These are phyloP conservation scores for Boletellus emodensis DNA, from an alignment of 768 basidiomycete genomes.

Conservation along the genomic window DNA sequence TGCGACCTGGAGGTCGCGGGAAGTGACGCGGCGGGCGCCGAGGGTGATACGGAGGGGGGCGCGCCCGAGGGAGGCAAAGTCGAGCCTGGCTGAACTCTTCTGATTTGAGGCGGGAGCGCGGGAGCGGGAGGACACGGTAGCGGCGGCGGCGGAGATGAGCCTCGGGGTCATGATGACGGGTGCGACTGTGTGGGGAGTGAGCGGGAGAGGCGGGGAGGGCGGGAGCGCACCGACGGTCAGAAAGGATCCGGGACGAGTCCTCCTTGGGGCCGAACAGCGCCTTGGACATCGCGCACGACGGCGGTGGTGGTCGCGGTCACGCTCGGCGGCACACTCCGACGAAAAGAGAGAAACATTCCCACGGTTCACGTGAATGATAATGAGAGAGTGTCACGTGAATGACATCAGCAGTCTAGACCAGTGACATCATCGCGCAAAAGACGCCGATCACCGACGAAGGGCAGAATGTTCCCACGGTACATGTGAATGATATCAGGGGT, in stretches of 20 bases:
- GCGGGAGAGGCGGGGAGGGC: background rate
- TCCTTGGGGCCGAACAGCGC: slow-evolving; percentile 64
- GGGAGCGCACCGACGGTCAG: slow-evolving; percentile 55
- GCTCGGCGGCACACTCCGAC: background rate
- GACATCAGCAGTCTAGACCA: slow-evolving; percentile 26
- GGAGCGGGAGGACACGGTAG: slow-evolving; percentile 51
- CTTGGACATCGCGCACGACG: slow-evolving; percentile 46
- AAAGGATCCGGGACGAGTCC: slow-evolving; percentile 68
- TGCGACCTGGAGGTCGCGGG: slow-evolving; percentile 78
- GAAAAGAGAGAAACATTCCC: slow-evolving; percentile 4
- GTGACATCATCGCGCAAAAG: slow-evolving; percentile 30
- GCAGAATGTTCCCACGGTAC: no score
- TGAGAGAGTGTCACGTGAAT: slow-evolving; percentile 6
- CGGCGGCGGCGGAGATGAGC: slow-evolving; percentile 66
- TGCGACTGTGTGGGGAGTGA: slow-evolving; percentile 50
- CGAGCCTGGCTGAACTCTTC: slow-evolving; percentile 40
- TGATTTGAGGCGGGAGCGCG: slow-evolving; percentile 25
- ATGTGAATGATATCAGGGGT: slow-evolving; percentile 20
- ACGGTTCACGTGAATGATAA: slow-evolving; percentile 15
- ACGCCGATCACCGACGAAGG: no score
- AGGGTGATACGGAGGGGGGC: slow-evolving; percentile 69
- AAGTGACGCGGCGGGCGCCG: slow-evolving; percentile 65
- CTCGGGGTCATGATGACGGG: slow-evolving; percentile 88
- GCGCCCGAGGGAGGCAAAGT: slow-evolving; percentile 77
- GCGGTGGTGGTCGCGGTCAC: slow-evolving; percentile 15